Evolutionary conservation across 2,329 filamentous ascomycete genomes (phyloP), one percentile per base, ranked within the genome.

Genomic region (Colletotrichum sojae): DNA sequence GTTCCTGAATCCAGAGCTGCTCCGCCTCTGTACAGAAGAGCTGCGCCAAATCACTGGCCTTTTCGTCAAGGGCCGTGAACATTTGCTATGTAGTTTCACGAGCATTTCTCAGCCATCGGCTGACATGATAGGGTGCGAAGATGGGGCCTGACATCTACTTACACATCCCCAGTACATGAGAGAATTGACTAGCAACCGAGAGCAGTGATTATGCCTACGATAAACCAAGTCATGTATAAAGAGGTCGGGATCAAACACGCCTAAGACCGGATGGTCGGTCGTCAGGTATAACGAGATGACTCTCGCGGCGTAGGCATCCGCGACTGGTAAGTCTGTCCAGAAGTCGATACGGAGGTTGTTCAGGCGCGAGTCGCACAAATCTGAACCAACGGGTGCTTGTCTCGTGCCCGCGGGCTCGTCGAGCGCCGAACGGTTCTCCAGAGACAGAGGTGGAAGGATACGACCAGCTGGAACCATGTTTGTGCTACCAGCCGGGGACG

Each of bases 241-340:
- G 0, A 80, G 68, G 20, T 73, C 18, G 0, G 81, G 69, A 27
- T 80, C 74, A 49, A 83, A 83, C 0, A 75, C 62, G 1, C 78
- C 79, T 13, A 83, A 68, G 1, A 83, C 72, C 0, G 81, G 79
- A 58, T 82, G 78, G 13, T 83, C 80, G 2, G 79, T 82, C 58
- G 75, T 71, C 5, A 82, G 67, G 49, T 82, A 82, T 2, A 78
- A 64, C 2, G 79, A 82, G n/a, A 82, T 78, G 22, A 73, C 71
- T 12, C 71, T 73, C 2, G 75, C 76, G n/a, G 78, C 77, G 13
- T 78, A 66, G 5, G 77, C 73, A 52, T 77, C 73, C 0, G 73
- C 52, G 5, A 82, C 71, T 6, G 67, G 45, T 5, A 81, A 74
- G 27, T 77, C 67, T 15, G 81, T 80, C 82, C 82, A 80, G 63